Evolutionary conservation across 2,329 filamentous ascomycete species (phyloP).

Genomic region (Neofusicoccum cordaticola): DNA sequence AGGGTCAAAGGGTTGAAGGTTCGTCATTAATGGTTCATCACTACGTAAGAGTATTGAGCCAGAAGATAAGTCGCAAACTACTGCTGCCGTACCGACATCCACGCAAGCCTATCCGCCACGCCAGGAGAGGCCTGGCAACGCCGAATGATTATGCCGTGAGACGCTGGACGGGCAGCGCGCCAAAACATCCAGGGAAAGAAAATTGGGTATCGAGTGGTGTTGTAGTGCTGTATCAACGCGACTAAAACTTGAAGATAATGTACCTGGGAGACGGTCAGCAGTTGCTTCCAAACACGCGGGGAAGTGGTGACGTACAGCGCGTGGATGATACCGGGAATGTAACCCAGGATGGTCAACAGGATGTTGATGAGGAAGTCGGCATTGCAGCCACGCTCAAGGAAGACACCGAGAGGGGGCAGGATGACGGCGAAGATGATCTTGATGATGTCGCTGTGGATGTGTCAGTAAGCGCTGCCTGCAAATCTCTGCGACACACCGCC

Average conservation of each 20-base stretch:
- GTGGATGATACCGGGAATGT: constrained; percentile 83
- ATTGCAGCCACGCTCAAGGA: constrained; percentile 88
- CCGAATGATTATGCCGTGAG: constrained; percentile 15
- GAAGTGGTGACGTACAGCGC: constrained; percentile 65
- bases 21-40: constrained; percentile 16
- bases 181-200: constrained; percentile 13
- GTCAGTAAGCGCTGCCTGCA: constrained; percentile 12
- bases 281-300: neutral
- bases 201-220: constrained; percentile 34
- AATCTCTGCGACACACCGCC: neutral
- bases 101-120: constrained; percentile 8
- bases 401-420: constrained; percentile 86
- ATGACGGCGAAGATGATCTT: constrained; percentile 86
- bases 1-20: neutral
- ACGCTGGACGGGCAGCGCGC: neutral
- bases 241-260: constrained; percentile 86
- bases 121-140: constrained; percentile 6
- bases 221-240: constrained; percentile 5
- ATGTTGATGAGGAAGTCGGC: constrained; percentile 91
- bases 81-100: constrained; percentile 7
- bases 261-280: constrained; percentile 49
- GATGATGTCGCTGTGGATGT: constrained; percentile 62
- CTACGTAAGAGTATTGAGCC: constrained; percentile 13
- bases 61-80: constrained; percentile 2
- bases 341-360: constrained; percentile 62